A percentile compares a stretch with the other conserved stretches of the same genome.
Conservation (phyloP, 1,284 basidiomycete genomes). For the Rhodotorula sp. region DNA sequence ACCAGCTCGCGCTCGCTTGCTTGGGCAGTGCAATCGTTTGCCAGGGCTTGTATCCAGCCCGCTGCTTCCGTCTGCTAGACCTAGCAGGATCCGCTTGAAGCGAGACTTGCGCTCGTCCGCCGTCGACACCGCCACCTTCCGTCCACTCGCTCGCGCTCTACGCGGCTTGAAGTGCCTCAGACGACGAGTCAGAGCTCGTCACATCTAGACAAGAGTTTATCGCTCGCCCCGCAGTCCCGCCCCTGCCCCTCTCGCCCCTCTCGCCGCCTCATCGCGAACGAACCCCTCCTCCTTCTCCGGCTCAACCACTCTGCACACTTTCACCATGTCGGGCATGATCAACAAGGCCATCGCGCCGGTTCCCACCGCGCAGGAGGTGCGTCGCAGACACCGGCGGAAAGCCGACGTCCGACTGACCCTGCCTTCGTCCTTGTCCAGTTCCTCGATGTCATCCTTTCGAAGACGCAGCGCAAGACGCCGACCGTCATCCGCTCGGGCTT, state of each 20-base stretch:
- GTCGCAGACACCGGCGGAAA: not conserved
- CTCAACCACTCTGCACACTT: not conserved
- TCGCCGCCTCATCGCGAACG: not conserved
- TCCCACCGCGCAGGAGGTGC: conserved; percentile 81
- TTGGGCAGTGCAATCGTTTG: not conserved
- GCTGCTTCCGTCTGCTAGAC: not conserved
- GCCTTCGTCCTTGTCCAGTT: conserved; percentile 11
- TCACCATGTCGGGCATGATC: conserved; percentile 35
- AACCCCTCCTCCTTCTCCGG: not conserved
- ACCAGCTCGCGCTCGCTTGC: not conserved
- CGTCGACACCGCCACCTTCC: not conserved
- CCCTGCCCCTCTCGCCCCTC: not conserved
- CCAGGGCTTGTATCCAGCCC: not conserved
- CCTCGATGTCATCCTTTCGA: conserved; percentile 61
- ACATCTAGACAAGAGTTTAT: no score
- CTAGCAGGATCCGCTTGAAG: not conserved
- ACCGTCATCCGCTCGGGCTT: conserved; percentile 99
- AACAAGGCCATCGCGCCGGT: conserved; percentile 92
- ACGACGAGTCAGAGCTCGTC: not conserved
- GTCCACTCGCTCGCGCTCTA: not conserved
- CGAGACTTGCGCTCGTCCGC: not conserved
- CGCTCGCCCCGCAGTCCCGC: not conserved
- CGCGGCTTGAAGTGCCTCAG: not conserved
- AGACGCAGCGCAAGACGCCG: conserved; percentile 94
- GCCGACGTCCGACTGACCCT: not conserved